Percentiles rank a stretch among this genome's conserved stretches.
These are phyloP conservation scores for Effrenium voratum DNA, from an alignment of 73 alveolate species.

Conservation along the genomic window DNA sequence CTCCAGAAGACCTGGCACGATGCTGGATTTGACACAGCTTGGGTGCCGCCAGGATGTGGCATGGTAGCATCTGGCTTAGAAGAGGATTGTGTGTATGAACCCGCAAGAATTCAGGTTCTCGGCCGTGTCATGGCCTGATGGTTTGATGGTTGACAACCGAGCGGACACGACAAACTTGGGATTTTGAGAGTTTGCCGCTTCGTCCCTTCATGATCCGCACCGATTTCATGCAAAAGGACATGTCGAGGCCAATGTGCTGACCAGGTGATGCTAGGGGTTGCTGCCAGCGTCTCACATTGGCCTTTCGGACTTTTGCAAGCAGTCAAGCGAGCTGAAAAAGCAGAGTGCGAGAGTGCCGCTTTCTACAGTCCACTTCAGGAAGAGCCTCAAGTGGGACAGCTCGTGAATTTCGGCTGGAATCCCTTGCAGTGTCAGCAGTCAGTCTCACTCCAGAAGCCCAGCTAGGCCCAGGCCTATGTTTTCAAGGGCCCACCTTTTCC, in stretches of 20 bases:
- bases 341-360: no score
- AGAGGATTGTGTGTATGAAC: constrained; percentile 25
- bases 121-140: background rate
- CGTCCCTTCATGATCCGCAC: background rate
- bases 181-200: background rate
- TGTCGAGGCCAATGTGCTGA: background rate
- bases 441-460: no score
- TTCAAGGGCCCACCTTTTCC: no score
- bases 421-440: no score
- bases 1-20: background rate
- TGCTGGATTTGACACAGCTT: constrained; percentile 17
- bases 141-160: background rate
- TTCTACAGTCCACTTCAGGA: no score
- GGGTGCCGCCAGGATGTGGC: constrained; percentile 23
- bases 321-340: no score
- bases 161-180: background rate
- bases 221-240: background rate
- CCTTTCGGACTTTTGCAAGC: no score
- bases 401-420: no score
- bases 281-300: no score
- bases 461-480: no score
- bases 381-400: no score
- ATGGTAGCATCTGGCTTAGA: constrained; percentile 21
- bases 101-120: background rate
- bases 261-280: background rate